Percentiles rank a stretch among this genome's conserved stretches.
phyloP scores from a whole-genome alignment of 352 stramenopile genomes.

The Phytophthora hibernalis region DNA sequence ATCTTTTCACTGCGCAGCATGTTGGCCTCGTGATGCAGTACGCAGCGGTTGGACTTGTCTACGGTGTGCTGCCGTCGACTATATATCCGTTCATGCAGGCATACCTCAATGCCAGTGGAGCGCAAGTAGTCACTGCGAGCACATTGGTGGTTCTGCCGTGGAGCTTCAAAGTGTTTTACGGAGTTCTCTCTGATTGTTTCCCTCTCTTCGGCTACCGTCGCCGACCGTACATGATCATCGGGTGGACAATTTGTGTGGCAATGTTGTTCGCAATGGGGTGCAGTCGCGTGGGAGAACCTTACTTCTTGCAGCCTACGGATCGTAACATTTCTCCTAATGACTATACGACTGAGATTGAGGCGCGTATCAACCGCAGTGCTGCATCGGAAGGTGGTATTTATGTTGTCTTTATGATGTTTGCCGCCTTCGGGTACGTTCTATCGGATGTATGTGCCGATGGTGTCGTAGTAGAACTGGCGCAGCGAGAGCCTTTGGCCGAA shows the following conservation, averaged over 20 bases:
- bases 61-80: conserved; percentile 41
- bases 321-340: conserved; percentile 17
- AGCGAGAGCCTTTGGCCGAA: conserved; percentile 40
- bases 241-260: conserved; percentile 45
- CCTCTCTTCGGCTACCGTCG: conserved; percentile 55
- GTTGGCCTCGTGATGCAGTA: conserved; percentile 51
- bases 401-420: conserved; percentile 67
- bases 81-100: conserved; percentile 52
- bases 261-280: conserved; percentile 48
- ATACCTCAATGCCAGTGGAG: conserved; percentile 48
- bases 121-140: conserved; percentile 24
- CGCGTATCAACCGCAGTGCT: conserved; percentile 35
- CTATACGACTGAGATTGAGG: conserved; percentile 25
- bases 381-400: conserved; percentile 40
- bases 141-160: conserved; percentile 44
- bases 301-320: conserved; percentile 34
- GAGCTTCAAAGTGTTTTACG: conserved; percentile 65
- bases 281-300: conserved; percentile 38
- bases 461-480: conserved; percentile 43
- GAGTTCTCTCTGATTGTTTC: conserved; percentile 58
- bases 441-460: conserved; percentile 69
- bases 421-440: conserved; percentile 73
- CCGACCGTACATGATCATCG: conserved; percentile 59
- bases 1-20: conserved; percentile 34
- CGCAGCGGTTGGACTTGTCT: conserved; percentile 49